These are phyloP conservation scores for Arachis hypogaea DNA, from an alignment of 306 rosid genomes.

Conservation along the genomic window DNA sequence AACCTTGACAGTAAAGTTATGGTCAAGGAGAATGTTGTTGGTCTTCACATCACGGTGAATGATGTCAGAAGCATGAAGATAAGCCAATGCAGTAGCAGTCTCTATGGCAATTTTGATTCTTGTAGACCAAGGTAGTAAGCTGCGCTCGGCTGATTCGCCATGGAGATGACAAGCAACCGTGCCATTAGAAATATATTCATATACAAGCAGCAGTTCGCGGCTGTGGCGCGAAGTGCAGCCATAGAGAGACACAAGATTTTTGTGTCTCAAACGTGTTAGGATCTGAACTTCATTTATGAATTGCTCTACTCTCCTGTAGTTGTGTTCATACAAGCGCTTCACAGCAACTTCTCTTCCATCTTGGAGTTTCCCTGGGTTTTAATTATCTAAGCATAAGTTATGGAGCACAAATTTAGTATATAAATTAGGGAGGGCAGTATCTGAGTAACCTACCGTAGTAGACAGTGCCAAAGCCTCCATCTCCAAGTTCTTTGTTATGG, in stretches of 20 bases:
- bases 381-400: slow-evolving; percentile 19
- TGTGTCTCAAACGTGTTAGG: slow-evolving; percentile 64
- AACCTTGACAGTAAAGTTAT: slow-evolving; percentile 35
- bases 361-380: slow-evolving; percentile 45
- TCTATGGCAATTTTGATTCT: slow-evolving; percentile 73
- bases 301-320: slow-evolving; percentile 49
- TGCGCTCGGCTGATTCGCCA: slow-evolving; percentile 42
- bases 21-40: slow-evolving; percentile 50
- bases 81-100: slow-evolving; percentile 63
- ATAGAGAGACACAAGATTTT: slow-evolving; percentile 68
- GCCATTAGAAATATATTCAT: slow-evolving; percentile 65
- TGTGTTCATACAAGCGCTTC: slow-evolving; percentile 67
- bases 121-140: slow-evolving; percentile 39
- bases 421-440: not conserved
- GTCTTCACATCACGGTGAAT: slow-evolving; percentile 80
- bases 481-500: slow-evolving; percentile 63
- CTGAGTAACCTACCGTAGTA: slow-evolving; percentile 47
- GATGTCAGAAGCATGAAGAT: slow-evolving; percentile 77
- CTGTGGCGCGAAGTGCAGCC: slow-evolving; percentile 78
- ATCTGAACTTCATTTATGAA: slow-evolving; percentile 55
- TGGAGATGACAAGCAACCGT: slow-evolving; percentile 82
- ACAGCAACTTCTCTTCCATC: slow-evolving; percentile 54
- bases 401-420: not conserved
- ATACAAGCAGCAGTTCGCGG: slow-evolving; percentile 59
- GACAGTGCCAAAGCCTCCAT: slow-evolving; percentile 60